A percentile compares a stretch with the other conserved stretches of the same genome.
Evolutionary conservation across 257 asterid species (phyloP).

Genomic region (Phtheirospermum japonicum): DNA sequence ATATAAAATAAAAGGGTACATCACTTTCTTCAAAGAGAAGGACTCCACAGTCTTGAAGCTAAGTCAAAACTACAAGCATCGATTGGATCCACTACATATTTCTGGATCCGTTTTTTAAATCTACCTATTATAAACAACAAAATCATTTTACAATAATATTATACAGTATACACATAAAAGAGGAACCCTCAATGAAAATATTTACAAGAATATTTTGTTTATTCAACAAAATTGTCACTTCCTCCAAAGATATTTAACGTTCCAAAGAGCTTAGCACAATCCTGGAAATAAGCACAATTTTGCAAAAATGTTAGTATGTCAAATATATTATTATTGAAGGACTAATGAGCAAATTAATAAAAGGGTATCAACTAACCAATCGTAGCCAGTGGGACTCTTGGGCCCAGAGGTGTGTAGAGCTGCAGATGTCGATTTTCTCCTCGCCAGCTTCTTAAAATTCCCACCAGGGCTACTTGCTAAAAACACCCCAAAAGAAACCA

Average conservation of each 20-base stretch:
- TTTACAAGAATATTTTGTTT: neutral
- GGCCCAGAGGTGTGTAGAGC: constrained; percentile 26
- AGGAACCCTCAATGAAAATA: neutral
- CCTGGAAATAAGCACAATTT: constrained; percentile 24
- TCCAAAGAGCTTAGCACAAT: constrained; percentile 43
- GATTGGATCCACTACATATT: neutral
- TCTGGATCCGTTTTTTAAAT: neutral
- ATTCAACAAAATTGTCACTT: constrained; percentile 13
- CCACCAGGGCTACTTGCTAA: constrained; percentile 52
- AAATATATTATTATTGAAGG: constrained; percentile 15
- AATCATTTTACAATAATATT: neutral
- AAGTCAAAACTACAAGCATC: neutral
- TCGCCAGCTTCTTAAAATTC: constrained; percentile 42
- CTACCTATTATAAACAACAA: neutral
- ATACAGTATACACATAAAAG: constrained; percentile 14
- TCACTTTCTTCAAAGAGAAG: constrained; percentile 1
- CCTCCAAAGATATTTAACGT: constrained; percentile 19
- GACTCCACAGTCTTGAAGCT: neutral
- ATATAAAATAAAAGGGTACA: neutral
- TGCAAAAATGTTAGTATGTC: constrained; percentile 8
- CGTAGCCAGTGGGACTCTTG: constrained; percentile 48
- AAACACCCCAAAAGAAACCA: constrained; percentile 4
- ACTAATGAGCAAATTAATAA: constrained; percentile 11
- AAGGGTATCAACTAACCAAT: constrained; percentile 66
- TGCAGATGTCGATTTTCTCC: constrained; percentile 40